Evolutionary conservation across 495 filamentous ascomycete species (phyloP).

Genomic region (Aspergillus avenaceus): DNA sequence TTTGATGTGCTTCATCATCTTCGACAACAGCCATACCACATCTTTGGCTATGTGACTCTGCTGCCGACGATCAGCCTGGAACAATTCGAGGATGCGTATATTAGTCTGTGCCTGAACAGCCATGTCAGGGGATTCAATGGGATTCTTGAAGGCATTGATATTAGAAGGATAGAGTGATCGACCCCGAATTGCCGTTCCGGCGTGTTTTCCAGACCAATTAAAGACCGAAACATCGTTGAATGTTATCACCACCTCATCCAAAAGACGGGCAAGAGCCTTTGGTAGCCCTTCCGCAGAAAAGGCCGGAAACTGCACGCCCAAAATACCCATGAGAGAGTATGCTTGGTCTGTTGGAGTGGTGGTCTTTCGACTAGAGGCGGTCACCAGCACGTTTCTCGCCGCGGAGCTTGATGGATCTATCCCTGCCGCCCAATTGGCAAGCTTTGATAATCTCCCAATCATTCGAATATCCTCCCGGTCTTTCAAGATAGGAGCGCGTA

Average conservation of each 20-base stretch:
- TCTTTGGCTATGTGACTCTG: too few relatives aligned
- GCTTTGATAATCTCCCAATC: conserved; percentile 6
- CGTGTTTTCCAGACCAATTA: conserved; percentile 14
- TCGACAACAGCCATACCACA: too few relatives aligned
- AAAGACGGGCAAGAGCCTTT: conserved; percentile 12
- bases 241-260: conserved; percentile 15
- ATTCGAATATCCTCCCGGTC: too few relatives aligned
- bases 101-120: too few relatives aligned
- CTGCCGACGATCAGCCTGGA: too few relatives aligned
- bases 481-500: too few relatives aligned
- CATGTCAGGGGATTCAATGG: too few relatives aligned
- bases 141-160: conserved; percentile 10
- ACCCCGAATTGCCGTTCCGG: conserved; percentile 7
- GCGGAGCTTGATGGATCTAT: conserved; percentile 3
- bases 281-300: conserved; percentile 15
- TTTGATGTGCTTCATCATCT: too few relatives aligned
- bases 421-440: conserved; percentile 1
- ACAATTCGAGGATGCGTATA: conserved; percentile 1
- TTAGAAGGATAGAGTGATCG: conserved; percentile 12
- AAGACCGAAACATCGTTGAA: conserved; percentile 15
- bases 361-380: conserved; percentile 8
- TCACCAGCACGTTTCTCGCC: conserved; percentile 9
- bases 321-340: conserved; percentile 18
- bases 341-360: conserved; percentile 14
- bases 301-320: conserved; percentile 14